Evolutionary conservation across 768 basidiomycete genomes (phyloP), one percentile per base, ranked within the genome.

Genomic region (Lactifluus hygrophoroides): DNA sequence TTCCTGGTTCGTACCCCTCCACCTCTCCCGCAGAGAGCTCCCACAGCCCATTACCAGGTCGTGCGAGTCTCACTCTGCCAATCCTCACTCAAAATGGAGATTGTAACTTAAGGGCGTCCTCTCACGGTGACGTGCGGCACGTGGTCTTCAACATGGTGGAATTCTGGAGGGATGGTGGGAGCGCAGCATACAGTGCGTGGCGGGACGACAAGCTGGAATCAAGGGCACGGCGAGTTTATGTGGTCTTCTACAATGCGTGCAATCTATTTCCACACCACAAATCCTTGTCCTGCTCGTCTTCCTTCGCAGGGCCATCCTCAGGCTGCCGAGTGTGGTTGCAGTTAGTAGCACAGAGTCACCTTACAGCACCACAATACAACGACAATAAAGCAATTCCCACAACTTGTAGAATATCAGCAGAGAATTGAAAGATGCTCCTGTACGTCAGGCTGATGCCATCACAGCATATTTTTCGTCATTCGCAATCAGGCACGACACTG

Each of bases 61-160:
- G 77, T 11, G 75, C 69, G 66, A 97, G 78, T 83, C 32, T 76
- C 77, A 46, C 83, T 85, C 68, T 87, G 80, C 58, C 88, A 84
- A 64, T 91, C 85, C 67, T 94, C 90, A 65, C 89, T 86, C 38
- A 90, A 74, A 49, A 90, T 77, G 64, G 84, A 84, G 50, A 94
- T 75, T 57, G 90, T 86, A 0, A 90, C n/a, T n/a, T n/a, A n/a
- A n/a, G n/a, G n/a, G n/a, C n/a, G n/a, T n/a, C 91, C 96, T 95
- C 68, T 94, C 86, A 67, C 98, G 96, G 66, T 94, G 89, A 98
- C 23, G 89, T 87, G 35, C 84, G 73, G 66, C 91, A 94, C 3
- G 87, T 82, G 0, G 84, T 78, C 61, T 87, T 84, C 34, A 92
- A 79, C 32, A 86, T 71, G 21, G 70, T 73, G 0, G 82, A 78